These are phyloP conservation scores for Hericium coralloides DNA, from an alignment of 768 basidiomycete species.

Conservation along the genomic window DNA sequence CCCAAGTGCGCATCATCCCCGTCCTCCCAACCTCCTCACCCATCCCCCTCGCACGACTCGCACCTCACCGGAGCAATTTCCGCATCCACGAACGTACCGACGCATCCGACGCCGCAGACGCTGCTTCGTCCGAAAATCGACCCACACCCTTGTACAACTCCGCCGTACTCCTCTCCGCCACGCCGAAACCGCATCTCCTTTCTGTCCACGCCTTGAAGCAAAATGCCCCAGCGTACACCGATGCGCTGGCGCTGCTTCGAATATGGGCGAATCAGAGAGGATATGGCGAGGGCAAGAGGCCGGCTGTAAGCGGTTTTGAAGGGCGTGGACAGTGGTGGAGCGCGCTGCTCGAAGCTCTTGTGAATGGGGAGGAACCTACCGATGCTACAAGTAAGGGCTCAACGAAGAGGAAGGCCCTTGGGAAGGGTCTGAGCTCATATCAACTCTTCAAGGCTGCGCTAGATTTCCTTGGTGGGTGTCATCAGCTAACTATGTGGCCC, in stretches of 20 bases:
- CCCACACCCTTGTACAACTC: constrained; percentile 81
- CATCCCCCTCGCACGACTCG: constrained; percentile 58
- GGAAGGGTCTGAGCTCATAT: constrained; percentile 81
- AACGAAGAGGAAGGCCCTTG: constrained; percentile 47
- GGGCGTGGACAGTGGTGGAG: constrained; percentile 62
- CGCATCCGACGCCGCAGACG: constrained; percentile 18
- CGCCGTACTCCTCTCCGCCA: constrained; percentile 45
- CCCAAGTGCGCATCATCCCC: constrained; percentile 68
- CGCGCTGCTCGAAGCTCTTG: constrained; percentile 46
- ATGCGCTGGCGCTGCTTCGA: constrained; percentile 71
- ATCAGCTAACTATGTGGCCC: too few species aligned
- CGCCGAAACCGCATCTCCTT: constrained; percentile 40
- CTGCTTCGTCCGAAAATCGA: constrained; percentile 18
- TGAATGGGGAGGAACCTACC: constrained; percentile 57
- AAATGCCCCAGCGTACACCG: constrained; percentile 48
- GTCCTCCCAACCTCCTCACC: constrained; percentile 50
- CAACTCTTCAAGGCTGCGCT: constrained; percentile 81
- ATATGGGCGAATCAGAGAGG: constrained; percentile 90
- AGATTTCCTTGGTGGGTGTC: constrained; percentile 84
- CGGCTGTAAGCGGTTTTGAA: constrained; percentile 65
- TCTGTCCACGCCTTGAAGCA: constrained; percentile 37
- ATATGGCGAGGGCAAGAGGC: constrained; percentile 46
- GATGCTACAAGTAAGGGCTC: constrained; percentile 2
- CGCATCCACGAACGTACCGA: constrained; percentile 31
- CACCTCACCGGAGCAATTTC: constrained; percentile 67